phyloP scores from a whole-genome alignment of 306 rosid genomes.

The Neltuma alba region DNA sequence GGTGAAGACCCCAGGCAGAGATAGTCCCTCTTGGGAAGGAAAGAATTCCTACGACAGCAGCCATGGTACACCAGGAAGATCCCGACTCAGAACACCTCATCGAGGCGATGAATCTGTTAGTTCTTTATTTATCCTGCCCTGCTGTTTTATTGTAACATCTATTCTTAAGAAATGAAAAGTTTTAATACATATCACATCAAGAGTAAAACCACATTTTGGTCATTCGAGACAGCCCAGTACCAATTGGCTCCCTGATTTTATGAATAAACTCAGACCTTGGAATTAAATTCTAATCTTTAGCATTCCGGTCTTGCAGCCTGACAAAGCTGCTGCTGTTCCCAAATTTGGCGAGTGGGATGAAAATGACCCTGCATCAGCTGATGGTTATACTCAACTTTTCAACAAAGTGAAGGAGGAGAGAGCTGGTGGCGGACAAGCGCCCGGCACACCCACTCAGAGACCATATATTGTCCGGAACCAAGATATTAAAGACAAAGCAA shows the following conservation, averaged over 20 bases:
- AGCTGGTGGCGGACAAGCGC: conserved; percentile 52
- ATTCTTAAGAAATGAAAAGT: conserved; percentile 9
- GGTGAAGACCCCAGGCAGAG: conserved; percentile 64
- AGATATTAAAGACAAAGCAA: conserved; percentile 38
- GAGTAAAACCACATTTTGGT: neutral
- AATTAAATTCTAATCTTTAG: conserved; percentile 28
- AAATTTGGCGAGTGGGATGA: conserved; percentile 97
- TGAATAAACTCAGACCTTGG: neutral
- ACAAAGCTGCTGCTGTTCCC: conserved; percentile 91
- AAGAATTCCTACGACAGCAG: conserved; percentile 63
- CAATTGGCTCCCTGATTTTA: neutral
- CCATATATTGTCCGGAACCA: conserved; percentile 38
- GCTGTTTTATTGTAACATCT: conserved; percentile 2
- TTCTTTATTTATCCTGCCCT: conserved; percentile 38
- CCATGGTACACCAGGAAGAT: conserved; percentile 82
- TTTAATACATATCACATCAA: neutral
- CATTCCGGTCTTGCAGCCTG: conserved; percentile 60
- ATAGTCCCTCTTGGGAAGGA: conserved; percentile 67
- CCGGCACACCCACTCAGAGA: conserved; percentile 53
- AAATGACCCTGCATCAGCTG: conserved; percentile 77
- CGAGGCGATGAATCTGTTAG: conserved; percentile 76
- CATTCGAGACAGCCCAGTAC: neutral
- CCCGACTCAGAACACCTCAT: conserved; percentile 57
- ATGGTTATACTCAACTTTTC: conserved; percentile 87
- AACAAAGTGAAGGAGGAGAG: conserved; percentile 75